These are phyloP conservation scores for Penicillium psychrofluorescens DNA, from an alignment of 495 filamentous ascomycete species.

Conservation along the genomic window DNA sequence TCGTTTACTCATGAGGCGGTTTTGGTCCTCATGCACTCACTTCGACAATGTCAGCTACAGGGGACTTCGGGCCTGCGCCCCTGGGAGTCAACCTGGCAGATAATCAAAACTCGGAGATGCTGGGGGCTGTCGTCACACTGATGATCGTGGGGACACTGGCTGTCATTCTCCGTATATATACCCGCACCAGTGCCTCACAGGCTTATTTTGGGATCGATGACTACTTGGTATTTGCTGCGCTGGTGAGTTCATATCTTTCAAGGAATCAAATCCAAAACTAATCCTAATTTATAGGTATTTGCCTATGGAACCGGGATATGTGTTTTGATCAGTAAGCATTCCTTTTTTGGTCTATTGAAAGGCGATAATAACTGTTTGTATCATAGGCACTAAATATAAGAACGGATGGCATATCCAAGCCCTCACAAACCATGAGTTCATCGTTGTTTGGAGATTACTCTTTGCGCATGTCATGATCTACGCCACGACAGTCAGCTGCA, in stretches of 20 bases:
- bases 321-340: slow-evolving; percentile 2
- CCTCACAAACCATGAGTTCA: slow-evolving; percentile 4
- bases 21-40: too few species aligned
- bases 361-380: neutral
- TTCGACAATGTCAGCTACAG: slow-evolving; percentile 1
- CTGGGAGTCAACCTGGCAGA: slow-evolving; percentile 2
- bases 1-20: too few species aligned
- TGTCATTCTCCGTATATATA: slow-evolving; percentile 3
- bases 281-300: neutral
- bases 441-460: slow-evolving; percentile 4
- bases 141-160: slow-evolving; percentile 2
- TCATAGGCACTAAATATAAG: slow-evolving; percentile 1
- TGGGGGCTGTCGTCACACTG: slow-evolving; percentile 5
- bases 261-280: neutral
- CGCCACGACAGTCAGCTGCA: slow-evolving; percentile 5
- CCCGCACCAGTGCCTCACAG: neutral
- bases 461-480: slow-evolving; percentile 10
- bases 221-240: slow-evolving; percentile 1
- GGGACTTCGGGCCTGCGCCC: slow-evolving; percentile 6
- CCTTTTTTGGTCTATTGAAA: neutral
- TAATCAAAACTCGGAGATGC: slow-evolving; percentile 2
- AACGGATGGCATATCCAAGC: slow-evolving; percentile 5
- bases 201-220: slow-evolving; percentile 6
- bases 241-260: neutral
- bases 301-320: slow-evolving; percentile 1